Evolutionary conservation across 176 grass and related monocot genomes (phyloP), one percentile per base, ranked within the genome.

Genomic region (Themeda triandra): DNA sequence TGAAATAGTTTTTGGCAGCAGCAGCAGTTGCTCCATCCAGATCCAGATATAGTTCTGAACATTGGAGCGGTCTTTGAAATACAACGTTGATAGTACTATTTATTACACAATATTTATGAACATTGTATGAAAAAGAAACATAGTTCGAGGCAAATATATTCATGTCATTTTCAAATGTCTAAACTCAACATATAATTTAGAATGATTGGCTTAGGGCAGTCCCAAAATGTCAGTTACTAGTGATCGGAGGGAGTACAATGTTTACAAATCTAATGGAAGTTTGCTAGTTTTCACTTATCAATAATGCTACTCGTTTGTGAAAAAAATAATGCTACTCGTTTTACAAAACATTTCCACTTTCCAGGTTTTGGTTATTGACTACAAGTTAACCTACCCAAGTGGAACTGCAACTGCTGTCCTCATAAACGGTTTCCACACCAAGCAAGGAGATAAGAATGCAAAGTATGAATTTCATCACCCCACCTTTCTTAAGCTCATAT

Each of bases 351-450:
- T 84, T 23, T 90, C 46, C 15, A 49, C 15, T 49, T 49, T 53
- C n/a, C 90, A 98, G 95, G 83, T 89, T 66, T 86, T 98, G 80
- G 94, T 98, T 29, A 76, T 95, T n/a, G 92, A 98, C 78, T 98
- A 93, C 82, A 93, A 95, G 63, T 77, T 98, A 86, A 87, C 85
- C 64, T 98, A 98, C 77, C 95, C 92, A 48, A 98, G 92, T 74
- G 92, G 92, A 35, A 98, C 95, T 1, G 95, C 95, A 65, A 98
- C 92, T 30, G 95, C 92, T 79, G 80, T 98, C 45, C 92, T 98
- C 54, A 98, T 98, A 81, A 98, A 98, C 29, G 92, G 92, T 28
- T 98, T 95, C 39, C 95, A 98, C 76, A 90, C 90, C 8, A 41
- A 89, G 21, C 72, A 83, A 59, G 95, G 95, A 85, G 89, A 98